phyloP scores from a whole-genome alignment of 495 filamentous ascomycete species.

The Lasiosphaeria hispida region DNA sequence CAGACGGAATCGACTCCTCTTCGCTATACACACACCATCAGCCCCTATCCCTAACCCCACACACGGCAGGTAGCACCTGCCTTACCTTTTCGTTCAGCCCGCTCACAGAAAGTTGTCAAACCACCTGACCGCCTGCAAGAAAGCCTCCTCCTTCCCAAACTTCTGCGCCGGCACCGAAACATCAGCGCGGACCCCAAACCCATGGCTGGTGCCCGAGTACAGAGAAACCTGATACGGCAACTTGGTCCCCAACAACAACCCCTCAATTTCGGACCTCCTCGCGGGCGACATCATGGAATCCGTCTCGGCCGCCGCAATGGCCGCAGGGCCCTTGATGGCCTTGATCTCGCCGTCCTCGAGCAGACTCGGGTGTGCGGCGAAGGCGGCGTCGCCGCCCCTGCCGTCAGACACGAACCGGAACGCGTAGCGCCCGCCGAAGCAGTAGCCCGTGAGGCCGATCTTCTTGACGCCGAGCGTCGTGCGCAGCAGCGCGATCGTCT shows the following conservation, averaged over 20 bases:
- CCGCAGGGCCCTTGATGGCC: slow-evolving; percentile 60
- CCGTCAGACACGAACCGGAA: slow-evolving; percentile 43
- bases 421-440: slow-evolving; percentile 49
- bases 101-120: slow-evolving; percentile 47
- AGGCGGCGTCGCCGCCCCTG: slow-evolving; percentile 58
- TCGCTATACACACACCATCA: too few relatives aligned
- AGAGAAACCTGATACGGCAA: slow-evolving; percentile 63
- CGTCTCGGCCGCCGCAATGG: slow-evolving; percentile 68
- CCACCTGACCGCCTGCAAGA: slow-evolving; percentile 70
- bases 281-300: slow-evolving; percentile 62
- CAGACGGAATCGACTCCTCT: too few relatives aligned
- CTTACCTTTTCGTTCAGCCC: too few relatives aligned
- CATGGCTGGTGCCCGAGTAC: slow-evolving; percentile 64
- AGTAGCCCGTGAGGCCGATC: slow-evolving; percentile 67
- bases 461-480: slow-evolving; percentile 56
- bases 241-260: slow-evolving; percentile 28
- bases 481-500: slow-evolving; percentile 57
- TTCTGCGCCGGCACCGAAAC: slow-evolving; percentile 55
- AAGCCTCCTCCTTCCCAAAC: slow-evolving; percentile 76
- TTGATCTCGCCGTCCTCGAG: slow-evolving; percentile 62
- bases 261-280: slow-evolving; percentile 54
- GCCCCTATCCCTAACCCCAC: too few relatives aligned
- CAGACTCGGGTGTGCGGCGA: slow-evolving; percentile 68
- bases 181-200: slow-evolving; percentile 67
- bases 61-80: too few relatives aligned